A percentile compares a stretch with the other conserved stretches of the same genome.
phyloP scores from a whole-genome alignment of 805 yeast genomes.

The Schwanniomyces vanrijiae region DNA sequence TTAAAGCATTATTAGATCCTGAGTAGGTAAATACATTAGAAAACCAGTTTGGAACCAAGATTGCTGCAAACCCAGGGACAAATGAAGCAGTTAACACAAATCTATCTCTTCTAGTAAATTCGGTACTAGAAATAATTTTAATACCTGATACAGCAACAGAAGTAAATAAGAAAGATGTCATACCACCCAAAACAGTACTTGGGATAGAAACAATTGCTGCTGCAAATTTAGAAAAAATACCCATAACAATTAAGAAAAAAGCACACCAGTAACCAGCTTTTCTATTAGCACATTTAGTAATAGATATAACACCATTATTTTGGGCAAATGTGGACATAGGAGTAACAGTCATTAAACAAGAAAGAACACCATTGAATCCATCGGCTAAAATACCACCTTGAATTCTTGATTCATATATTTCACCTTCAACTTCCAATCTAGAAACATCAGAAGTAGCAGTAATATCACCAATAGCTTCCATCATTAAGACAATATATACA shows the following conservation, averaged over 20 bases:
- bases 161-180: conserved; percentile 76
- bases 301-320: conserved; percentile 90
- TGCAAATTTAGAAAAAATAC: conserved; percentile 81
- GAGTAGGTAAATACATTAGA: conserved; percentile 59
- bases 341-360: conserved; percentile 80
- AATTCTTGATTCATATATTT: conserved; percentile 74
- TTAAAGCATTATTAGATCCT: conserved; percentile 56
- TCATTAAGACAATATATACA: conserved; percentile 75
- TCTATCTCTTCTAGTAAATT: conserved; percentile 72
- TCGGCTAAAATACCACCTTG: conserved; percentile 94
- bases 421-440: conserved; percentile 80
- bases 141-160: conserved; percentile 77
- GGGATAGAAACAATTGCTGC: conserved; percentile 76
- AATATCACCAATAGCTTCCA: conserved; percentile 94
- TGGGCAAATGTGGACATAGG: conserved; percentile 93
- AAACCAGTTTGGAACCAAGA: conserved; percentile 67
- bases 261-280: conserved; percentile 79
- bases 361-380: conserved; percentile 75
- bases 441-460: conserved; percentile 94
- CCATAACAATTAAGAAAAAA: conserved; percentile 81
- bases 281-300: conserved; percentile 89
- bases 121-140: conserved; percentile 59
- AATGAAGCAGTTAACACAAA: conserved; percentile 67
- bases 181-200: conserved; percentile 67
- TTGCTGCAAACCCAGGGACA: conserved; percentile 67